Conservation (phyloP, 495 filamentous ascomycete genomes). For the Penicillium alfredii region DNA sequence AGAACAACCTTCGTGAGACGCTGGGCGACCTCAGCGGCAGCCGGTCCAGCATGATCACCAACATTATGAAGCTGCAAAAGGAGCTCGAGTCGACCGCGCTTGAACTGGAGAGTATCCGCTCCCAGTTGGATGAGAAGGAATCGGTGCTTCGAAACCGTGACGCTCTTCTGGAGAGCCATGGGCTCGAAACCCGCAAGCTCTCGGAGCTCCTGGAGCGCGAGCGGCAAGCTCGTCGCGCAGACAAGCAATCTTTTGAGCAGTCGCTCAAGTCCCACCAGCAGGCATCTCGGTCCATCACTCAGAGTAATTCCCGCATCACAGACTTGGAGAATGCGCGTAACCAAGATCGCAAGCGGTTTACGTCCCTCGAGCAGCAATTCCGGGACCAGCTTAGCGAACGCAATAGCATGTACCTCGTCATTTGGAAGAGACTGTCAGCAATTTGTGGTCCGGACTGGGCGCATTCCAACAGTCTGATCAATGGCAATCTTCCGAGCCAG, state of each 20-base stretch:
- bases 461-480: slow-evolving; percentile 81
- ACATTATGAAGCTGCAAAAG: slow-evolving; percentile 78
- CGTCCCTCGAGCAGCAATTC: slow-evolving; percentile 67
- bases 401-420: slow-evolving; percentile 73
- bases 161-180: slow-evolving; percentile 79
- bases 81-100: slow-evolving; percentile 77
- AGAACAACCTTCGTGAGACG: slow-evolving; percentile 78
- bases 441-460: slow-evolving; percentile 92
- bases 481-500: slow-evolving; percentile 74
- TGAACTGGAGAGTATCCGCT: slow-evolving; percentile 72
- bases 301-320: slow-evolving; percentile 73
- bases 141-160: slow-evolving; percentile 87
- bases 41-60: slow-evolving; percentile 78
- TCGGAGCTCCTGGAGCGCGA: slow-evolving; percentile 89
- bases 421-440: slow-evolving; percentile 81
- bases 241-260: slow-evolving; percentile 80
- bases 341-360: slow-evolving; percentile 67
- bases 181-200: slow-evolving; percentile 77
- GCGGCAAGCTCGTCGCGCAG: slow-evolving; percentile 71
- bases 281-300: slow-evolving; percentile 70
- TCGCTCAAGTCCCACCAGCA: slow-evolving; percentile 81
- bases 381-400: slow-evolving; percentile 84
- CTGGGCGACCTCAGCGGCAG: slow-evolving; percentile 82
- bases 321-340: slow-evolving; percentile 74
- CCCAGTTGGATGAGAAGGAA: slow-evolving; percentile 77